Base-by-base conservation (phyloP, 805 yeast species). In the Limtongozyma cylindracea region DNA sequence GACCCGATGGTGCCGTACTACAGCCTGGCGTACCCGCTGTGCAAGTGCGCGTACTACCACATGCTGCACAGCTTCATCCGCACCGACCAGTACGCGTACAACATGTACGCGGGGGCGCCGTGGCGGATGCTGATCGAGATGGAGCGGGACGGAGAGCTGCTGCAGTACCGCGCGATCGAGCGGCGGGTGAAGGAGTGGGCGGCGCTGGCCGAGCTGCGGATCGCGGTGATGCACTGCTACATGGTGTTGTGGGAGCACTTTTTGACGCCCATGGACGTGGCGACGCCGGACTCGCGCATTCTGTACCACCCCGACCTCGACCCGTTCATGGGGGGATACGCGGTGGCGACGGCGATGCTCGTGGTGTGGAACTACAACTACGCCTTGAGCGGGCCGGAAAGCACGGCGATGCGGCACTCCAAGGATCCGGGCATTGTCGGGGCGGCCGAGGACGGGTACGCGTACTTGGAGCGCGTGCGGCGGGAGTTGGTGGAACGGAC, bases 41-140 rank as follows among this genome's bases (percentile, higher is more conserved):
- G 76, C 39, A 63, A 62, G 28, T 56, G 63, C 26, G 68, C 77
- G 0, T 60, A 67, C 23, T 71, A 64, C 39, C 82, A 76, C 35
- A 51, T 72, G 46, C 64, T 76, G 1, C 82, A 72, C 35, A 61
- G 73, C 10, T 59, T 66, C 20, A 57, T 53, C 1, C 35, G 49
- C 28, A 29, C 76, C 37, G 61, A 74, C 23, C 56, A 71, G 14
- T 67, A 73, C 25, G 77, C 73, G 29, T 68, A 72, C 39, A 91
- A 77, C 39, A 62, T 73, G 4, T 69, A 53, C 39, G 69, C 82
- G 3, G 93, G 93, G 1, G 73, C 78, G 6, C 88, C 88, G 1
- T n/a, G n/a, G n/a, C n/a, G n/a, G n/a, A n/a, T 31, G 14, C 53
- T 48, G 2, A 45, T 49, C 2, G 22, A 29, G 15, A 47, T 49